Conservation (phyloP, 768 basidiomycete species). For the Pseudohyphozyma bogoriensis region DNA sequence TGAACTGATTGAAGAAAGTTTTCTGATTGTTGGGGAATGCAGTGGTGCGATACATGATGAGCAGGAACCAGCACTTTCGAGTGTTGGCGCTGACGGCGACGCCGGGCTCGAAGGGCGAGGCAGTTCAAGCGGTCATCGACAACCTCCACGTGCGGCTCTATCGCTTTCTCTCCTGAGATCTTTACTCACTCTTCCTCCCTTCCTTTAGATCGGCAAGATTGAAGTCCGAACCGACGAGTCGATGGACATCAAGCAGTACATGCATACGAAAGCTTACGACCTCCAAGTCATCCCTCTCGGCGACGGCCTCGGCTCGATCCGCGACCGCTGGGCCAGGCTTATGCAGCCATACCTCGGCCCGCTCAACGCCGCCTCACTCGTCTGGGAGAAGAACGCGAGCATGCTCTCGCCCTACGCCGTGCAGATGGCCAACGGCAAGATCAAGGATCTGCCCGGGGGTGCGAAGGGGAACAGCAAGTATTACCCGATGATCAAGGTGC, state of each 20-base stretch:
- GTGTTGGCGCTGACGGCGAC: constrained; percentile 91
- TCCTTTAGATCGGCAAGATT: constrained; percentile 61
- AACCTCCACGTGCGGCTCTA: constrained; percentile 51
- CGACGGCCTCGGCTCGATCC: constrained; percentile 54
- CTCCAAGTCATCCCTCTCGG: constrained; percentile 60
- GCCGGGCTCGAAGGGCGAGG: constrained; percentile 72
- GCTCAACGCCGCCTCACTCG: constrained; percentile 9
- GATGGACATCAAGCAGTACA: constrained; percentile 71
- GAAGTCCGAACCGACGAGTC: constrained; percentile 89
- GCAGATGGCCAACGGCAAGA: constrained; percentile 22
- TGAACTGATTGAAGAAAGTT: not conserved
- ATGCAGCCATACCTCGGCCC: constrained; percentile 52
- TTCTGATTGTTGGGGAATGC: no score
- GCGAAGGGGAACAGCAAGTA: constrained; percentile 11
- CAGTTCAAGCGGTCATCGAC: constrained; percentile 85
- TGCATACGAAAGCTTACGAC: constrained; percentile 69
- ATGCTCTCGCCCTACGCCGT: constrained; percentile 22
- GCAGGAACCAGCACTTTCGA: constrained; percentile 86
- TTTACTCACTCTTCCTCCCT: not conserved
- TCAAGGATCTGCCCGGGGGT: constrained; percentile 17
- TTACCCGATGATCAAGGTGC: constrained; percentile 43
- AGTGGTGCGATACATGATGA: constrained; percentile 81
- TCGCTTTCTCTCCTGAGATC: not conserved
- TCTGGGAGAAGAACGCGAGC: constrained; percentile 16
- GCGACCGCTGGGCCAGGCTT: constrained; percentile 55